These are phyloP conservation scores for Mortierella sp. DNA, from an alignment of 371 early-diverging fungal species.

Conservation along the genomic window DNA sequence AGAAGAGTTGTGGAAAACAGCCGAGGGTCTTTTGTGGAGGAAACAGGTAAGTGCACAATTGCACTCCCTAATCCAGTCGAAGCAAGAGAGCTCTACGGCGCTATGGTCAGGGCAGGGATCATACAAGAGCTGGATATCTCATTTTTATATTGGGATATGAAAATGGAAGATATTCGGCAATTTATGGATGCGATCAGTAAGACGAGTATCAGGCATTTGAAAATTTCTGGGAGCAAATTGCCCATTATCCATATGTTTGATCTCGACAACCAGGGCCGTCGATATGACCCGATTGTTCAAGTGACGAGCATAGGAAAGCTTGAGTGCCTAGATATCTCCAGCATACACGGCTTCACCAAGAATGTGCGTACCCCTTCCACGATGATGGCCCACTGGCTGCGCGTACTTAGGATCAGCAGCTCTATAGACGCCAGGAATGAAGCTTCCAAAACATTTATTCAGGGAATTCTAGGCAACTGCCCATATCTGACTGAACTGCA, in stretches of 20 bases:
- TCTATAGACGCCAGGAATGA: too few relatives aligned
- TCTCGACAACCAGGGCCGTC: constrained; percentile 5
- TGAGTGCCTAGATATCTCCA: background rate
- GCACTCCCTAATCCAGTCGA: background rate
- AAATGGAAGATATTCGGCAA: constrained; percentile 17
- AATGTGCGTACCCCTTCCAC: constrained; percentile 4
- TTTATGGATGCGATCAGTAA: constrained; percentile 4
- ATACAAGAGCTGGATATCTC: constrained; percentile 12
- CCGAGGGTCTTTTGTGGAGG: constrained; percentile 11
- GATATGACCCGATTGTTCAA: constrained; percentile 16
- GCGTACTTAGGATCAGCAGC: background rate
- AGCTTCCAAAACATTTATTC: too few relatives aligned
- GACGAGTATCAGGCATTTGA: constrained; percentile 3
- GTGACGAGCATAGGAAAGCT: constrained; percentile 9
- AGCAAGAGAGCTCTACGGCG: constrained; percentile 17
- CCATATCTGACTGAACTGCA: too few relatives aligned
- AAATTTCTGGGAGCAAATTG: background rate
- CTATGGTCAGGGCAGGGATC: constrained; percentile 7
- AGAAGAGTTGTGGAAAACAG: background rate
- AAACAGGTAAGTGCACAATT: constrained; percentile 8
- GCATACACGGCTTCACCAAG: constrained; percentile 5
- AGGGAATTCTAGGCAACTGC: too few relatives aligned
- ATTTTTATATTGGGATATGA: constrained; percentile 10
- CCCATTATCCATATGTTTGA: background rate
- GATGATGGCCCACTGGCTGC: background rate